Evolutionary conservation across 169 alveolate species (phyloP), one percentile per base, ranked within the genome.

Genomic region (Plasmodium knowlesi): DNA sequence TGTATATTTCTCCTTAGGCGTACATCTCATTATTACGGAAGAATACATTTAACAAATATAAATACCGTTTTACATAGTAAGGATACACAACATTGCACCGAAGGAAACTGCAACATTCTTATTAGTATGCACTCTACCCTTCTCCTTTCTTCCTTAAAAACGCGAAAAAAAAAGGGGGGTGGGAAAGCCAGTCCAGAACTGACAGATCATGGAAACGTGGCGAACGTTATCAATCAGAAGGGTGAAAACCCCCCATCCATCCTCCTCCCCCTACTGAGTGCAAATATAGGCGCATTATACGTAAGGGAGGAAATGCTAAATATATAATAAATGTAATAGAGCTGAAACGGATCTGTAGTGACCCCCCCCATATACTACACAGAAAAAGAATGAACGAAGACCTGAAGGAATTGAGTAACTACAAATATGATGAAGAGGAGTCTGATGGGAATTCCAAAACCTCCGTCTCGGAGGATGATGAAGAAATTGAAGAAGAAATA

Each of bases 401-500:
- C 67, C 78, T 82, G 41, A 91, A 91, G 39, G 91, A 71, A 30
- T 37, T 80, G 39, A 91, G 95, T 50, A 89, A 89, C 14, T 89
- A 89, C 76, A 70, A 79, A 37, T 79, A 78, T 54, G 34, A 78
- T 37, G 34, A 22, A 28, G 83, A 54, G 50, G 95, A 41, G 43
- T 50, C 92, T 14, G 92, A 46, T 25, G 67, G 61, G 1, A 61
- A 80, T 22, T 70, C 95, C 10, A 9, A 10, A 43, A 46, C 76
- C 4, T 80, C 84, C 16, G 37, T 70, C 54, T 70, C 95, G 46
- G 95, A 91, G 25, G 85, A 82, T 5, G 95, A 80, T 9, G 37
- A 90, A 9, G 94, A 88, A 39, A 82, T 91, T 34, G 95, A 91
- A 72, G 95, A 91, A 91, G 95, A 91, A 53, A 91, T 91, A 46